These are phyloP conservation scores for Endocarpon pusillum DNA, from an alignment of 495 filamentous ascomycete genomes.

Conservation along the genomic window DNA sequence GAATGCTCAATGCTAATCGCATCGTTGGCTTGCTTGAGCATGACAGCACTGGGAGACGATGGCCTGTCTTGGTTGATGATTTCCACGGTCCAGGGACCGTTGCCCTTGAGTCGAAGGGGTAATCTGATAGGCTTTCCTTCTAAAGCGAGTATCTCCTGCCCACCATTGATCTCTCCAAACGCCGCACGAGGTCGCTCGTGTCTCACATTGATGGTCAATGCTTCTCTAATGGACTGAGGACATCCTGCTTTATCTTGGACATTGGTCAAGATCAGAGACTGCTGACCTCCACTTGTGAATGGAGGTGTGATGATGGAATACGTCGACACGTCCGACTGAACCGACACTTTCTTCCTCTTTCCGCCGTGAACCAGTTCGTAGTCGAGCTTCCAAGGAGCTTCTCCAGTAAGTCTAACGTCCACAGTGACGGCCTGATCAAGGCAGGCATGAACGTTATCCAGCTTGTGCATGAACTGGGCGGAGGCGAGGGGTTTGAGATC, in stretches of 20 bases:
- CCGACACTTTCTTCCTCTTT: constrained; percentile 51
- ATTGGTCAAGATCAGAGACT: constrained; percentile 62
- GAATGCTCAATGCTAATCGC: constrained; percentile 42
- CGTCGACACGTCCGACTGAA: constrained; percentile 38
- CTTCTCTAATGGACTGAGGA: constrained; percentile 65
- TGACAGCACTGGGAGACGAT: constrained; percentile 18
- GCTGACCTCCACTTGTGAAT: constrained; percentile 67
- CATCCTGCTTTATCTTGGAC: constrained; percentile 76
- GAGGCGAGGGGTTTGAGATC: constrained; percentile 82
- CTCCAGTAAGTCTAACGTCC: constrained; percentile 57
- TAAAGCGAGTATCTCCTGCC: constrained; percentile 51
- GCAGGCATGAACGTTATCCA: constrained; percentile 43
- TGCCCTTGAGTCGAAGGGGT: constrained; percentile 68
- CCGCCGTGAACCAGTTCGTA: constrained; percentile 90
- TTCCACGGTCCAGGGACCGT: constrained; percentile 61
- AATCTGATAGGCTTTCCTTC: constrained; percentile 55
- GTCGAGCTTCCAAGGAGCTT: constrained; percentile 72
- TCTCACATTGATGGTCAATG: constrained; percentile 65
- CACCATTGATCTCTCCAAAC: constrained; percentile 70
- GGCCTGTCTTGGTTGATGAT: constrained; percentile 47
- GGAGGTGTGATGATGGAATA: constrained; percentile 58
- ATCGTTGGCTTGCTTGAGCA: constrained; percentile 46
- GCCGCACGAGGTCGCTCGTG: constrained; percentile 69
- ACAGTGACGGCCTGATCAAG: constrained; percentile 64
- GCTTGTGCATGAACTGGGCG: constrained; percentile 46